phyloP scores from a whole-genome alignment of 768 basidiomycete species.

The Tulasnella sp. region DNA sequence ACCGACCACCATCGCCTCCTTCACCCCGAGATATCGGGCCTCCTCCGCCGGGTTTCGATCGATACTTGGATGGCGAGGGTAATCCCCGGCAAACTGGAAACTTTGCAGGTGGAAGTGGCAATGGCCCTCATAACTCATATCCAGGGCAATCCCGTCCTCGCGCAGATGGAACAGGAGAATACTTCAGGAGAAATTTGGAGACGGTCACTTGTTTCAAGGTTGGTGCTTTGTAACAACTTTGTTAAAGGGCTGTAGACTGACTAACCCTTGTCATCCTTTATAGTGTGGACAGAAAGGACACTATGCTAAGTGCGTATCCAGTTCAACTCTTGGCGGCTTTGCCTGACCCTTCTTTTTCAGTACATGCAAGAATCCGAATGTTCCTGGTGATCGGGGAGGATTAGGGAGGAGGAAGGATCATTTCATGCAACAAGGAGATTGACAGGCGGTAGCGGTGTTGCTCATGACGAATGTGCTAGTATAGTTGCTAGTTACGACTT shows the following conservation, averaged over 20 bases:
- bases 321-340: not conserved
- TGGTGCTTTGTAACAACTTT: not conserved
- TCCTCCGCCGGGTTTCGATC: constrained; percentile 82
- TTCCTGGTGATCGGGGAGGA: constrained; percentile 84
- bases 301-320: constrained; percentile 52
- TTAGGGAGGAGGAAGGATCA: constrained; percentile 34
- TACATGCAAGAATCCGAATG: constrained; percentile 79
- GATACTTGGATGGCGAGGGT: constrained; percentile 61
- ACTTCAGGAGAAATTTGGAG: constrained; percentile 55
- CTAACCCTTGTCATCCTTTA: constrained; percentile 12
- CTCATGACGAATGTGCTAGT: no score
- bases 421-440: no score
- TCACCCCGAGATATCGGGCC: constrained; percentile 73
- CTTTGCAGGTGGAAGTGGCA: constrained; percentile 22
- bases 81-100: constrained; percentile 33
- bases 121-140: constrained; percentile 23
- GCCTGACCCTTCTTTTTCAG: not conserved
- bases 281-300: constrained; percentile 90
- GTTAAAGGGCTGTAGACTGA: not conserved
- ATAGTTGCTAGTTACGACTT: no score
- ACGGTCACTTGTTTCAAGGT: constrained; percentile 82
- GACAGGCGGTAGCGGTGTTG: no score
- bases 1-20: constrained; percentile 63
- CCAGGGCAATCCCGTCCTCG: constrained; percentile 19
- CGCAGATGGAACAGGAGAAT: constrained; percentile 24